A percentile compares a stretch with the other conserved stretches of the same genome.
Conservation (phyloP, 306 rosid species). For the Abrus precatorius region DNA sequence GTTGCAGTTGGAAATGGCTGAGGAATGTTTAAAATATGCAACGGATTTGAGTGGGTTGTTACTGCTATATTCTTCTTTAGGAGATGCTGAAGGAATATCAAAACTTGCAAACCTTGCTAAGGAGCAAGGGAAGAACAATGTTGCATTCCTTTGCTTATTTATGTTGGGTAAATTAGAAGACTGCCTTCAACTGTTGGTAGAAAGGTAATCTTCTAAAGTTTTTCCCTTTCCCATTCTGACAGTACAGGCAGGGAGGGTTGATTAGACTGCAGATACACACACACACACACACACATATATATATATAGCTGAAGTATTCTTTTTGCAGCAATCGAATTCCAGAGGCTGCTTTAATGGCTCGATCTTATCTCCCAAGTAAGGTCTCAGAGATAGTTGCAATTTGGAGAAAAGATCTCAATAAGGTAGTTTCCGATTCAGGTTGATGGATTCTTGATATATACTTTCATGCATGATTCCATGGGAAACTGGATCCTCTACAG, state of each 20-base stretch:
- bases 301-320: slow-evolving; percentile 39
- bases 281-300: background rate
- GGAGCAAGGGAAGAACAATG: slow-evolving; percentile 98
- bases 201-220: slow-evolving; percentile 68
- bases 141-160: slow-evolving; percentile 94
- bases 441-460: slow-evolving; percentile 12
- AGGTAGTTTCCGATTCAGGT: slow-evolving; percentile 60
- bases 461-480: background rate
- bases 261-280: slow-evolving; percentile 9
- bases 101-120: slow-evolving; percentile 87
- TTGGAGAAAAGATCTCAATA: slow-evolving; percentile 95
- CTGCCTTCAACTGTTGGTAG: slow-evolving; percentile 94
- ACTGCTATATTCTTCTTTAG: slow-evolving; percentile 95
- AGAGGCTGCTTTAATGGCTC: slow-evolving; percentile 98
- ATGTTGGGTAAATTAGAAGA: slow-evolving; percentile 97
- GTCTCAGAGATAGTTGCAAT: slow-evolving; percentile 95
- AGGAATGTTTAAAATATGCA: slow-evolving; percentile 90
- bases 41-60: slow-evolving; percentile 95
- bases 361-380: slow-evolving; percentile 99
- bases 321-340: slow-evolving; percentile 93
- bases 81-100: slow-evolving; percentile 95
- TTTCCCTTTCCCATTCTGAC: slow-evolving; percentile 27
- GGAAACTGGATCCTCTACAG: slow-evolving; percentile 3
- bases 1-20: slow-evolving; percentile 96
- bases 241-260: slow-evolving; percentile 33